phyloP scores from a whole-genome alignment of 257 asterid genomes.

The Voacanga thouarsii region DNA sequence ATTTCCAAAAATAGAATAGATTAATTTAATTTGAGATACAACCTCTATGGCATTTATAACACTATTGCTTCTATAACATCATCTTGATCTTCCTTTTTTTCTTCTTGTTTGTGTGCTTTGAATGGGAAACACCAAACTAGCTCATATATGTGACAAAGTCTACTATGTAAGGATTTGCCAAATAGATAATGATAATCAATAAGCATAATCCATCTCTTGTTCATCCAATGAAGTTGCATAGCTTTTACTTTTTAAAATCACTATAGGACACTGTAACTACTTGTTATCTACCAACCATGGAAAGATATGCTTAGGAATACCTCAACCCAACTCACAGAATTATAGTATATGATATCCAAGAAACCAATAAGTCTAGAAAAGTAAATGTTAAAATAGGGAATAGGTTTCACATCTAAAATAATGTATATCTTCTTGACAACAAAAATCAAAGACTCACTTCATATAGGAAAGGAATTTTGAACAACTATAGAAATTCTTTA shows the following conservation, averaged over 20 bases:
- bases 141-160: not conserved
- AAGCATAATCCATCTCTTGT: not conserved
- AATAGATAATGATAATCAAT: not conserved
- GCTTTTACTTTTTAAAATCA: not conserved
- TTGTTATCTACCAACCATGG: not conserved
- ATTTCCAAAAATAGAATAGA: not conserved
- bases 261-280: not conserved
- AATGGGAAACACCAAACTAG: not conserved
- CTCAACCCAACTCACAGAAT: conserved; percentile 7
- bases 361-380: not conserved
- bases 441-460: too few relatives aligned
- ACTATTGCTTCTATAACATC: not conserved
- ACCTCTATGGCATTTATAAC: not conserved
- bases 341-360: not conserved
- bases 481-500: too few relatives aligned
- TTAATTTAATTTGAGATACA: not conserved
- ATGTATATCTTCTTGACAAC: too few relatives aligned
- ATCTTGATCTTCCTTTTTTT: not conserved
- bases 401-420: too few relatives aligned
- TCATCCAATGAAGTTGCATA: not conserved
- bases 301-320: not conserved
- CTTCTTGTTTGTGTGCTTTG: not conserved
- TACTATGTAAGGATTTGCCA: not conserved
- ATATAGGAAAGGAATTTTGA: too few relatives aligned
- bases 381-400: not conserved